These are phyloP conservation scores for Debaryomyces castellii DNA, from an alignment of 805 yeast species.

Conservation along the genomic window DNA sequence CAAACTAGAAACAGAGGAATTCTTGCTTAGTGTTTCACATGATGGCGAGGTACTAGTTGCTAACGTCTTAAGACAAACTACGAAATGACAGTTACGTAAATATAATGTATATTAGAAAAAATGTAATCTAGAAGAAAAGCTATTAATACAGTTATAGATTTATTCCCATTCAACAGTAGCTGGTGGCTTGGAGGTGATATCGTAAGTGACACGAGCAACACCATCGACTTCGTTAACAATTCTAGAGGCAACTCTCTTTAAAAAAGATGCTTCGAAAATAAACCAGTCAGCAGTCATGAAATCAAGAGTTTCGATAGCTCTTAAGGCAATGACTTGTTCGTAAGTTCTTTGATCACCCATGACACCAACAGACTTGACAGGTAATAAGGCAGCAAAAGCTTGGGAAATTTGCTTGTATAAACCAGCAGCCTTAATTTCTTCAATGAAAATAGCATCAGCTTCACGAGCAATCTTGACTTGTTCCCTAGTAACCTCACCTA, in stretches of 20 bases:
- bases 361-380: slow-evolving; percentile 98
- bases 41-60: slow-evolving; percentile 63
- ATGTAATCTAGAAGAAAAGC: not conserved
- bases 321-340: slow-evolving; percentile 97
- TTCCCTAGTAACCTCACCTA: slow-evolving; percentile 92
- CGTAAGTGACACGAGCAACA: slow-evolving; percentile 98
- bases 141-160: slow-evolving; percentile 6
- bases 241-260: slow-evolving; percentile 91
- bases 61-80: slow-evolving; percentile 47
- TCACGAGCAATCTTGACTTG: slow-evolving; percentile 97
- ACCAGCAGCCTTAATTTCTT: slow-evolving; percentile 92
- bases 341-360: slow-evolving; percentile 99
- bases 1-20: slow-evolving; percentile 47
- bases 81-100: not conserved
- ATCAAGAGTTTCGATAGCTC: slow-evolving; percentile 97
- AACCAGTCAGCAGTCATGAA: slow-evolving; percentile 99
- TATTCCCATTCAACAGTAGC: slow-evolving; percentile 99
- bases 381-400: slow-evolving; percentile 95
- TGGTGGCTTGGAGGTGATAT: slow-evolving; percentile 98
- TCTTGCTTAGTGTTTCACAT: slow-evolving; percentile 59
- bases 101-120: not conserved
- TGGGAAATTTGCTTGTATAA: slow-evolving; percentile 90
- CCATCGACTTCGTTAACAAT: slow-evolving; percentile 98
- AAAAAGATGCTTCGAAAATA: slow-evolving; percentile 86
- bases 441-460: slow-evolving; percentile 94